Conservation (phyloP, 2,329 filamentous ascomycete genomes). For the Nemania sp. region DNA sequence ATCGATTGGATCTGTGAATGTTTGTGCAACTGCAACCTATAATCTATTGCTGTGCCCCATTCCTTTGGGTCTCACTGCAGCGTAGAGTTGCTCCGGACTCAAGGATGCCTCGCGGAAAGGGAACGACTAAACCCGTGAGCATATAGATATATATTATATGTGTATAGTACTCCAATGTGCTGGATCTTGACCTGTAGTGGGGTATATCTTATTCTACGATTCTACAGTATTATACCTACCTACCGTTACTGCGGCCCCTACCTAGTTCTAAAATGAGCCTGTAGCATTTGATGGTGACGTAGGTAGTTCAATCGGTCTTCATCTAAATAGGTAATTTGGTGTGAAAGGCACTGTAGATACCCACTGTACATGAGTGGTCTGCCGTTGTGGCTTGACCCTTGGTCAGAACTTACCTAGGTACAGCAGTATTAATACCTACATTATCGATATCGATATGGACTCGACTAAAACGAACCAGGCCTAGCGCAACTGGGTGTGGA, state of each 20-base stretch:
- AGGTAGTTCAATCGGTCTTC: too few species aligned
- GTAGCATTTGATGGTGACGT: too few species aligned
- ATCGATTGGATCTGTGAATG: conserved; percentile 7
- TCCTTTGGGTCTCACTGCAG: conserved; percentile 28
- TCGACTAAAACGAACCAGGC: neutral
- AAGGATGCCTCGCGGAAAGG: conserved; percentile 15
- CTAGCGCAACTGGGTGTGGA: neutral
- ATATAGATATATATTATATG: neutral
- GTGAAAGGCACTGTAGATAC: too few species aligned
- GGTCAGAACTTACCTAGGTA: neutral
- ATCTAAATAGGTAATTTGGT: too few species aligned
- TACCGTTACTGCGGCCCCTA: too few species aligned
- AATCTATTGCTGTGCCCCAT: conserved; percentile 23
- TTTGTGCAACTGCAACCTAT: conserved; percentile 7
- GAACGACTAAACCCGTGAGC: conserved; percentile 5
- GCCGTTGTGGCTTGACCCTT: too few species aligned
- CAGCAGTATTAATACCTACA: conserved; percentile 4
- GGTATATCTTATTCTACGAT: neutral
- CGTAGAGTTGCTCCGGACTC: conserved; percentile 18
- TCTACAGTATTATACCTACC: too few species aligned
- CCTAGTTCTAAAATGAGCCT: too few species aligned
- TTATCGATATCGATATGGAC: too few species aligned
- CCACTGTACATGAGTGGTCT: too few species aligned
- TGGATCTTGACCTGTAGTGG: conserved; percentile 1
- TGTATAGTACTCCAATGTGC: neutral